Base-by-base conservation (phyloP, 2,329 filamentous ascomycete species). In the Penicillium psychrosexuale region DNA sequence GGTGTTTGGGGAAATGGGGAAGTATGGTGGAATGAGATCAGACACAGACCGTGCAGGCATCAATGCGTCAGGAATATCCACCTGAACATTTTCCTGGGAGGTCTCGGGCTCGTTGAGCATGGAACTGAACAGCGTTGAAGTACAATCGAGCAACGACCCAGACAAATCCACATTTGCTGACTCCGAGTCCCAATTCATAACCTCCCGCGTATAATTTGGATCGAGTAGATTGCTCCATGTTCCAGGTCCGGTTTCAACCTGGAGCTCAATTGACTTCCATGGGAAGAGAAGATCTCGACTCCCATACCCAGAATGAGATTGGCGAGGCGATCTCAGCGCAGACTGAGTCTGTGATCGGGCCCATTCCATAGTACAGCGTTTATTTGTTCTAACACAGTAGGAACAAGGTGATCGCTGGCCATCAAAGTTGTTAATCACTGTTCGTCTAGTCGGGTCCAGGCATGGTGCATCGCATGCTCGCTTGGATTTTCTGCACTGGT, bases 361-460 rank as follows among this genome's bases (percentile, higher is more conserved):
- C 44, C 44, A 47, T 37, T 47, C 44, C 44, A 47, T 47, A 17
- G 44, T 47, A 36, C 44, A 47, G 2, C 22, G 44, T 27, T 47
- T 47, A 13, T 47, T 36, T 27, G 44, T 47, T 37, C 22, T 37
- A 2, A 33, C 22, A 13, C 44, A 47, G 31, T 47, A 47, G 7
- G 44, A 47, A 27, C 44, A 47, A 0, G 44, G 15, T 12, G 31
- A 13, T 17, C 44, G 31, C 15, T 47, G 33, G 6, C 13, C 13
- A 17, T 47, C 31, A 11, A n/a, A 1, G 2, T 24, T 46, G 13
- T 15, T 15, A 7, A 15, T 13, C 19, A 27, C 27, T 37, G 22
- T 8, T 17, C 31, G 44, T 8, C 33, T 27, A 22, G 31, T 47
- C 15, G 9, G 31, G 13, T 37, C 33, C 3, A 28, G 8, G 22